phyloP scores from a whole-genome alignment of 2,329 filamentous ascomycete species.

The Sordariomycetes sp. region DNA sequence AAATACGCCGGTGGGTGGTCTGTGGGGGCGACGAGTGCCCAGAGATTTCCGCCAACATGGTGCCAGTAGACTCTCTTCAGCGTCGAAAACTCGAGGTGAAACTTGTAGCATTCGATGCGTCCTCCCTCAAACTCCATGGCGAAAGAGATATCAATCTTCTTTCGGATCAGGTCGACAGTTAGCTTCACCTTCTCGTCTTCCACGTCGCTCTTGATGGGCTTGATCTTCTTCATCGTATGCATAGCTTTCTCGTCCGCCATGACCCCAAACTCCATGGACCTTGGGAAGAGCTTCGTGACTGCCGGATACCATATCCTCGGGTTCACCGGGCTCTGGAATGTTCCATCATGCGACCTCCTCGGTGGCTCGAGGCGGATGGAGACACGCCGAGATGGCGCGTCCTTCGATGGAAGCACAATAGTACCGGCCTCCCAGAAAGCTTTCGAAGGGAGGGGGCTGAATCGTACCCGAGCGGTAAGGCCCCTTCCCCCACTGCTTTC shows the following conservation, averaged over 20 bases:
- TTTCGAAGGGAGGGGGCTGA: constrained; percentile 42
- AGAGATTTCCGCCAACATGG: constrained; percentile 13
- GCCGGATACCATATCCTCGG: constrained; percentile 10
- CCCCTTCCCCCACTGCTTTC: constrained; percentile 27
- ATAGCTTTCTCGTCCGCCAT: constrained; percentile 42
- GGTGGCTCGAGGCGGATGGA: not conserved
- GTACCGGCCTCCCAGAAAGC: constrained; percentile 36
- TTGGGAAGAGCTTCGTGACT: not conserved
- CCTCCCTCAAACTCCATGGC: constrained; percentile 6
- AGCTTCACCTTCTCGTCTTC: constrained; percentile 17
- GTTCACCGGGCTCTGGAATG: constrained; percentile 18
- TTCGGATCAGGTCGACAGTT: constrained; percentile 25
- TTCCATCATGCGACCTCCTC: not conserved
- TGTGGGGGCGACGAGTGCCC: constrained; percentile 35
- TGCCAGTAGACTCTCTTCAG: constrained; percentile 30
- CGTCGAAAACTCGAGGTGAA: constrained; percentile 32
- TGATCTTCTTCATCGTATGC: constrained; percentile 43
- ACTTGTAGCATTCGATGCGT: constrained; percentile 19
- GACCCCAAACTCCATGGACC: constrained; percentile 51
- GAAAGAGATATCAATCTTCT: constrained; percentile 29
- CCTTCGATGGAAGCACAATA: not conserved
- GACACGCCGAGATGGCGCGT: not conserved
- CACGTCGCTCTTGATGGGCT: constrained; percentile 3
- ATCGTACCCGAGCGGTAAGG: constrained; percentile 36
- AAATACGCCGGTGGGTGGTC: constrained; percentile 37